phyloP scores from a whole-genome alignment of 371 early-diverging fungal genomes.

The Batkoa obscura region DNA sequence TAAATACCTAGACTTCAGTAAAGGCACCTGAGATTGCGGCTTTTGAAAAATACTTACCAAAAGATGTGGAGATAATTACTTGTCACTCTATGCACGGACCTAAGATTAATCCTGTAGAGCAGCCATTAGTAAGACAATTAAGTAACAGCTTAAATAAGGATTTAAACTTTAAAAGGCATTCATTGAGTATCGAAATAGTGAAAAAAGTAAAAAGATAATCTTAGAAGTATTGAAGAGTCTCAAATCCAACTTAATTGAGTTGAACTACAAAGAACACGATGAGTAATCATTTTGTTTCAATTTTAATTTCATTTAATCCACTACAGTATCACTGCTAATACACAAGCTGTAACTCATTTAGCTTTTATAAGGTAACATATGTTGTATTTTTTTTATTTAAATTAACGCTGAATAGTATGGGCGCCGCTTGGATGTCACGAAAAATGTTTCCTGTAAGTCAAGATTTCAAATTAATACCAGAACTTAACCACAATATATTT shows the following conservation, averaged over 20 bases:
- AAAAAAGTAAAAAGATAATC: constrained; percentile 34
- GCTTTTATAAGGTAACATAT: constrained; percentile 58
- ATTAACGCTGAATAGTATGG: constrained; percentile 49
- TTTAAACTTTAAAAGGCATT: constrained; percentile 33
- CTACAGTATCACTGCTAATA: constrained; percentile 79
- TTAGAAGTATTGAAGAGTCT: constrained; percentile 46
- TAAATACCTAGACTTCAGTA: constrained; percentile 53
- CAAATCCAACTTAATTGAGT: constrained; percentile 54
- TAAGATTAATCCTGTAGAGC: constrained; percentile 57
- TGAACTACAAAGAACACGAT: constrained; percentile 75
- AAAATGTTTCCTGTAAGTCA: constrained; percentile 50
- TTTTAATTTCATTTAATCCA: background rate
- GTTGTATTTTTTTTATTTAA: too few relatives aligned
- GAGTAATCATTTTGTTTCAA: constrained; percentile 11
- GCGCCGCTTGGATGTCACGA: constrained; percentile 80
- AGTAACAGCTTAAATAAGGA: too few relatives aligned
- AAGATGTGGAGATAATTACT: constrained; percentile 79
- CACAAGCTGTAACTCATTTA: constrained; percentile 90
- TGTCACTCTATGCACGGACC: constrained; percentile 95
- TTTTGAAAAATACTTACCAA: constrained; percentile 63
- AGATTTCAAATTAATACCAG: background rate
- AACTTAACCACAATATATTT: too few relatives aligned
- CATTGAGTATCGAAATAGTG: constrained; percentile 49
- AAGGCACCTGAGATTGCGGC: constrained; percentile 84
- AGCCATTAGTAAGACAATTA: constrained; percentile 42